Base-by-base conservation (phyloP, 257 asterid species). In the Solanum pinnatisectum region DNA sequence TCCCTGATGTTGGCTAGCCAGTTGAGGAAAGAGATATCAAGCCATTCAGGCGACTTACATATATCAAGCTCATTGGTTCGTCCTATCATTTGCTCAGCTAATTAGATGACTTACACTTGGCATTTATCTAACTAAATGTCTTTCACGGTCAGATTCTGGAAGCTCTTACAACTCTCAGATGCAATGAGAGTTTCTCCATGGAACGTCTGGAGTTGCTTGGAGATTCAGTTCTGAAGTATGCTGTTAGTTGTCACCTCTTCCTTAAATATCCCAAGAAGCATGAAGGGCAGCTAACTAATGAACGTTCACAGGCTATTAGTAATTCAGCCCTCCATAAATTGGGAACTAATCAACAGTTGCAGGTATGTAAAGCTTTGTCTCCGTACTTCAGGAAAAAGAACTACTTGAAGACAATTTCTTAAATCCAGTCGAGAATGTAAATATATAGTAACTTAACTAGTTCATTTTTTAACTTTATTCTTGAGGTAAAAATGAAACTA, bases 121-220 rank as follows among this genome's bases (percentile, higher is more conserved):
- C 86, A 30, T 82, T 9, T 89, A 22, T 78, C 84, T 87, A 86
- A 86, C 85, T 44, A 71, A 30, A 46, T 88, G 52, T 82, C 86
- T 89, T 88, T 76, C 60, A 86, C 84, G 44, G 73, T 84, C 89
- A 97, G 99, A 94, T 97, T 89, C 89, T 97, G 93, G 99, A 95
- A 90, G 99, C 98, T 84, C 93, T 97, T 77, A 95, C 99, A 42
- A 95, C 98, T 30, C 91, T 92, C 73, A 93, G 96, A 90, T 97
- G 99, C 84, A 88, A 89, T 5, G 99, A 97, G 89, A 94, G 91
- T 87, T 94, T 97, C 92, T 97, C 99, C 89, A 95, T 95, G 98
- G 99, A 97, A 94, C 94, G 99, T 59, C 90, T 96, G 67, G 99
- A 96, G 88, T 92, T 97, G 88, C 99, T 97, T 27, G 99, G 99